Base-by-base conservation (phyloP, 345 rosid genomes). In the Salix caprea region DNA sequence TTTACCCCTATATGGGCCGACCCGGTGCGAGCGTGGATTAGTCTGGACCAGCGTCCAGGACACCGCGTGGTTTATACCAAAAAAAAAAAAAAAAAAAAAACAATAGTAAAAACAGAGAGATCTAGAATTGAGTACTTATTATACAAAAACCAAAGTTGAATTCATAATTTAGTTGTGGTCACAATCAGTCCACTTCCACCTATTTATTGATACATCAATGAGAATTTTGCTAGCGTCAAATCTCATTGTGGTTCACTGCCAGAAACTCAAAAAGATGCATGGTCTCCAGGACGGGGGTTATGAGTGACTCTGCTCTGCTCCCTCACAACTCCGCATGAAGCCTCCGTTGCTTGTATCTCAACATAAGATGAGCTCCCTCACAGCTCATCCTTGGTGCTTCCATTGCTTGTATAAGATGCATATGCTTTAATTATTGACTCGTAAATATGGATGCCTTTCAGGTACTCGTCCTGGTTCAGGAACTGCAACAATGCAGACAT, bases 371-470 rank as follows among this genome's bases (percentile, higher is more conserved):
- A 52, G 72, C 70, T 76, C 42, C 62, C 77, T 85, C 80, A 93
- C 80, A 95, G 76, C 87, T 95, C 98, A 77, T 93, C 98, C 75
- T 81, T 90, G 39, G 82, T 65, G 72, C 65, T 76, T 58, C 79
- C 76, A n/a, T 82, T 84, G 65, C 73, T 71, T 64, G 84, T 50
- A 11, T 86, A 88, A 40, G 95, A 87, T 67, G 92, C 85, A 73
- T 86, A 89, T 36, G 89, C 82, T 86, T 89, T 88, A 71, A 96
- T 87, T 64, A 93, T 88, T 40, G 94, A 91, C 78, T 79, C 92
- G 15, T 92, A 92, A 16, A 93, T 81, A 44, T 86, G 87, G 65
- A 93, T 88, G 69, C 98, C 99, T 88, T 87, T 91, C 87, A 93
- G 80, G 84, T 93, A 93, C 84, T 93, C 97, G 7, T 76, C 88